Evolutionary conservation across 129 eudicot species (phyloP), one percentile per base, ranked within the genome.

Genomic region (Escallonia rubra): DNA sequence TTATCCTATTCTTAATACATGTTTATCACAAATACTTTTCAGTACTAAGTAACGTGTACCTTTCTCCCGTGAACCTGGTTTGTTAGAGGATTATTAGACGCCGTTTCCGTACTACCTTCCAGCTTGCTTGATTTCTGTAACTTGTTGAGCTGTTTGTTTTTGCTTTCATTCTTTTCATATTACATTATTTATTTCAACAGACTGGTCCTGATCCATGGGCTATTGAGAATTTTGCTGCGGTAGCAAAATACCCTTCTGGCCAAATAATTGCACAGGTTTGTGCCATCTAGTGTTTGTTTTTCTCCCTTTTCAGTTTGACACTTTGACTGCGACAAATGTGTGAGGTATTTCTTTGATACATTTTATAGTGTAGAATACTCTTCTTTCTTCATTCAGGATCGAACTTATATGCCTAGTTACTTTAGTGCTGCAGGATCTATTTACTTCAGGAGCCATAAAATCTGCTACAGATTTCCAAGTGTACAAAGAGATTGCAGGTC

Each of bases 391-490:
- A 10, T 65, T 59, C 14, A 58, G 8, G 43, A 42, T 39, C 54
- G 44, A 57, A 78, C 54, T 73, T 65, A 76, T 63, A 59, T 62
- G 78, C 47, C n/a, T 10, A 50, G 40, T 50, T 12, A 65, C 61
- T 77, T 65, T 78, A 78, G 81, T 87, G 76, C 73, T 74, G 80
- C 95, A 93, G 97, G 99, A 94, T 94, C 71, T 94, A 52, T 94
- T 89, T 72, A 43, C 83, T 58, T 94, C 97, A 16, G 99, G 99
- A 58, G 80, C 78, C 56, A 89, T 94, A 69, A 86, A 89, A 75
- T 94, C 99, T 76, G 89, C 93, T n/a, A 94, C 99, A 49, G 99
- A 89, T 74, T 94, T 94, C 74, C 97, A 89, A 87, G 92, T 94
- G 43, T 94, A 94, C 72, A 82, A 81, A 78, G 99, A 94, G 66